These are phyloP conservation scores for Haematococcus sp. DNA, from an alignment of 139 green algal genomes.

Conservation along the genomic window DNA sequence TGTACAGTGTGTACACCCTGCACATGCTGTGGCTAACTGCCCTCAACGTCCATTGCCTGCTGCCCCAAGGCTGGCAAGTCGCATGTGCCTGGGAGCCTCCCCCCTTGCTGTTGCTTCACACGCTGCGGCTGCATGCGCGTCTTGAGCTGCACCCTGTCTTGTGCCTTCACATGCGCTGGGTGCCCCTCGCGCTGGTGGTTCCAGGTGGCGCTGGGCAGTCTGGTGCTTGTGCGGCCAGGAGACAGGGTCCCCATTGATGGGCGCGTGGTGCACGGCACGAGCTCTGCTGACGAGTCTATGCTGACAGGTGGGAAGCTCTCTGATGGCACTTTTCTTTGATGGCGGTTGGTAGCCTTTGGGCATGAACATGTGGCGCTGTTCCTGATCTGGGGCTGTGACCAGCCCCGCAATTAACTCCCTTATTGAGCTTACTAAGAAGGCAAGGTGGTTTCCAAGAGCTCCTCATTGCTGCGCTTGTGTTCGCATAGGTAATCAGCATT, in stretches of 20 bases:
- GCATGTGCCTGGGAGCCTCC: too few relatives aligned
- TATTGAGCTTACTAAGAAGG: not conserved
- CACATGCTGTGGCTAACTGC: too few relatives aligned
- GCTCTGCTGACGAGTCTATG: constrained; percentile 68
- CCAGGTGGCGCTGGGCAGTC: constrained; percentile 20
- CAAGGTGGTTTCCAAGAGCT: not conserved
- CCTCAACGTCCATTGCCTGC: too few relatives aligned
- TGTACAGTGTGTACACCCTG: too few relatives aligned
- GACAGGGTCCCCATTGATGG: constrained; percentile 76
- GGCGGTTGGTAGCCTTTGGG: not conserved
- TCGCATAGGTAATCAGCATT: too few relatives aligned
- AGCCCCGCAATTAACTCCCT: too few relatives aligned
- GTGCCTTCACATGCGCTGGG: not conserved
- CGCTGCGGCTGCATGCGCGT: too few relatives aligned
- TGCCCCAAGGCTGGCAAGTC: too few relatives aligned
- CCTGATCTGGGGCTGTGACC: too few relatives aligned
- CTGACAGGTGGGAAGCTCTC: constrained; percentile 61
- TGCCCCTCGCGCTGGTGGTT: not conserved
- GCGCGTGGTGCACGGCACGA: constrained; percentile 51
- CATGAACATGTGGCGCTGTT: constrained; percentile 11
- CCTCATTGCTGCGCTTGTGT: too few relatives aligned
- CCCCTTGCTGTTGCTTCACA: too few relatives aligned
- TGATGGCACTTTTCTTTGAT: not conserved
- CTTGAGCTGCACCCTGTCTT: too few relatives aligned
- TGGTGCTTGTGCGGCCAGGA: constrained; percentile 63